Evolutionary conservation across 1,284 basidiomycete species (phyloP).

Genomic region (Mycena sp.): DNA sequence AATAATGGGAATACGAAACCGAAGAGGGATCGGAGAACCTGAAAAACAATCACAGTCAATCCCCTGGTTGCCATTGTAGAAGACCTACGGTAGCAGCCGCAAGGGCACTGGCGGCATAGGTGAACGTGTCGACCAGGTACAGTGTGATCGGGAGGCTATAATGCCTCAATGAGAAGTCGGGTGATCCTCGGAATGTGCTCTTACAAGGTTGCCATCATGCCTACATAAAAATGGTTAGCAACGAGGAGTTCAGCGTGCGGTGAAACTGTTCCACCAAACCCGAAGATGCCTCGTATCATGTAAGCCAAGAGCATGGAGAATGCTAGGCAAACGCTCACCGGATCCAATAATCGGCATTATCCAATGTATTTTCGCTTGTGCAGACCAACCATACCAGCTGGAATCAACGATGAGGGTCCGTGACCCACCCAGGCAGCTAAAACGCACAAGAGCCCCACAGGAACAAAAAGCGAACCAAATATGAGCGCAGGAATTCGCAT

Average conservation of each 20-base stretch:
- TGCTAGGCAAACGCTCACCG: too few relatives aligned
- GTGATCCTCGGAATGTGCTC: neutral
- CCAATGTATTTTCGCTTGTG: slow-evolving; percentile 57
- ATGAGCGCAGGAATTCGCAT: too few relatives aligned
- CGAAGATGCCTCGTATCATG: slow-evolving; percentile 40
- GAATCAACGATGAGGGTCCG: neutral
- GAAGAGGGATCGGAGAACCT: slow-evolving; percentile 65
- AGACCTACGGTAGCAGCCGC: slow-evolving; percentile 64
- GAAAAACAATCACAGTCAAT: slow-evolving; percentile 9
- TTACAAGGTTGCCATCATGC: slow-evolving; percentile 37
- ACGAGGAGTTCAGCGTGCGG: too few relatives aligned
- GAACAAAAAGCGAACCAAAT: too few relatives aligned
- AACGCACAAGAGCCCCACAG: slow-evolving; percentile 45
- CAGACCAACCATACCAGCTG: slow-evolving; percentile 70
- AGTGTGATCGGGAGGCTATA: slow-evolving; percentile 60
- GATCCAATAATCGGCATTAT: slow-evolving; percentile 66
- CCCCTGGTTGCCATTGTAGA: neutral
- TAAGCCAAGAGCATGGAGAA: too few relatives aligned
- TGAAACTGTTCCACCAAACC: slow-evolving; percentile 34
- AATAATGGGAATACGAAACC: slow-evolving; percentile 71
- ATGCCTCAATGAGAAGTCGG: neutral
- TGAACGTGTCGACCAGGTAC: slow-evolving; percentile 70
- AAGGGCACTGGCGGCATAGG: slow-evolving; percentile 63
- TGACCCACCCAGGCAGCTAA: too few relatives aligned
- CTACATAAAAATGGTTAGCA: slow-evolving; percentile 40